These are phyloP conservation scores for Phytopythium sindhum DNA, from an alignment of 352 stramenopile genomes.

Conservation along the genomic window DNA sequence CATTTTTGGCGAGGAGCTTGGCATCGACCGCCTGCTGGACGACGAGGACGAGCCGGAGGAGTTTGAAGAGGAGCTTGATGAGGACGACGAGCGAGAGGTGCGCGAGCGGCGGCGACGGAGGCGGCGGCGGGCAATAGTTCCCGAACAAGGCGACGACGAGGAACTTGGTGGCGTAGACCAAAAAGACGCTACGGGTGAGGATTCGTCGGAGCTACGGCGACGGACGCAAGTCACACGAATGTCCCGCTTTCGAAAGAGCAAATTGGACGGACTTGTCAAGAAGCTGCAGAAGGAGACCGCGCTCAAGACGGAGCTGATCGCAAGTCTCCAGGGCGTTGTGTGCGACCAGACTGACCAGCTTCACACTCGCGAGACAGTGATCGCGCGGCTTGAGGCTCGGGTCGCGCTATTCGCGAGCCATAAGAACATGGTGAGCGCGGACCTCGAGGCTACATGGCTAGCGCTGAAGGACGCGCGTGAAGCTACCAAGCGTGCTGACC, in stretches of 20 bases:
- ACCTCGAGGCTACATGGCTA: slow-evolving; percentile 38
- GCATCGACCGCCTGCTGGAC: slow-evolving; percentile 42
- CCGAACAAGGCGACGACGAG: slow-evolving; percentile 4
- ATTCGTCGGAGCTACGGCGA: slow-evolving; percentile 4
- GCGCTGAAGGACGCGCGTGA: slow-evolving; percentile 18
- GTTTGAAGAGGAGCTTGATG: slow-evolving; percentile 58
- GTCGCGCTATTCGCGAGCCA: slow-evolving; percentile 32
- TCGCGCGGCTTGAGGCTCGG: not conserved
- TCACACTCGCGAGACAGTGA: slow-evolving; percentile 31
- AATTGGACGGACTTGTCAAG: slow-evolving; percentile 56
- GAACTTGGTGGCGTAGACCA: slow-evolving; percentile 9
- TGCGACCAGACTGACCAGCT: slow-evolving; percentile 54
- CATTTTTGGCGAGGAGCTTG: slow-evolving; percentile 52
- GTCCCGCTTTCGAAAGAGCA: slow-evolving; percentile 66
- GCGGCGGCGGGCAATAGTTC: slow-evolving; percentile 19
- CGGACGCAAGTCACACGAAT: slow-evolving; percentile 41
- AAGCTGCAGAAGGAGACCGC: slow-evolving; percentile 53
- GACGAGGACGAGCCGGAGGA: slow-evolving; percentile 61
- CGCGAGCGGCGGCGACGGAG: slow-evolving; percentile 20
- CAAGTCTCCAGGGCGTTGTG: slow-evolving; percentile 48
- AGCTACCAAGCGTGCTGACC: slow-evolving; percentile 18
- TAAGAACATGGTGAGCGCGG: slow-evolving; percentile 43
- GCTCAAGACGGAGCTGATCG: slow-evolving; percentile 40
- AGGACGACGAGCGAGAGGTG: slow-evolving; percentile 44
- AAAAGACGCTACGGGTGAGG: slow-evolving; percentile 7